Conservation (phyloP, 768 basidiomycete species). For the Podaxis pistillaris region DNA sequence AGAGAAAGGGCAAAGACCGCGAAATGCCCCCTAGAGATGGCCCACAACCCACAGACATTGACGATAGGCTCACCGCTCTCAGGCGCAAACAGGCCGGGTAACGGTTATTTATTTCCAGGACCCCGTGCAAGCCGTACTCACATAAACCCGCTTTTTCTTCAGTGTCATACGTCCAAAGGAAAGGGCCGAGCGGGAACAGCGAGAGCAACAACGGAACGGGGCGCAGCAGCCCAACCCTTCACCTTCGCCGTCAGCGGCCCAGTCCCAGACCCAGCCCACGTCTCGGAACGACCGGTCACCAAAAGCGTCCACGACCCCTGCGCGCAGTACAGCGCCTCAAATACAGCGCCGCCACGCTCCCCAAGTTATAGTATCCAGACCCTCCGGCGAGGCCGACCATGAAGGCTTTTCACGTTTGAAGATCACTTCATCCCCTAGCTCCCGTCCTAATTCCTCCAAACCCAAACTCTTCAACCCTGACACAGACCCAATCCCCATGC, state of each 20-base stretch:
- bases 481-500: conserved; percentile 61
- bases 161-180: conserved; percentile 49
- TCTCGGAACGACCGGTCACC: conserved; percentile 31
- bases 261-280: conserved; percentile 13
- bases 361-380: conserved; percentile 34
- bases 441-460: conserved; percentile 31
- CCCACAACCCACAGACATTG: conserved; percentile 44
- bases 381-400: conserved; percentile 52
- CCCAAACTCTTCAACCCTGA: conserved; percentile 72
- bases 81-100: conserved; percentile 65
- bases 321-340: conserved; percentile 24
- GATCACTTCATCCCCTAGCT: conserved; percentile 54
- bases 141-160: conserved; percentile 9
- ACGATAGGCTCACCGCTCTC: conserved; percentile 63
- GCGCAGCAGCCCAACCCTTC: conserved; percentile 25
- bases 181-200: conserved; percentile 40
- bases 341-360: conserved; percentile 36
- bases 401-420: conserved; percentile 76
- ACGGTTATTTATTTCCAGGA: conserved; percentile 22
- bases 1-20: conserved; percentile 43
- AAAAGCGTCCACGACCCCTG: conserved; percentile 22
- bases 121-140: conserved; percentile 1
- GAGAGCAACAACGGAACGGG: conserved; percentile 16
- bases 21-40: conserved; percentile 27
- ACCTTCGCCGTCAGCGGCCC: conserved; percentile 25